These are phyloP conservation scores for Nyssa sinensis DNA, from an alignment of 148 eudicot species.

Conservation along the genomic window DNA sequence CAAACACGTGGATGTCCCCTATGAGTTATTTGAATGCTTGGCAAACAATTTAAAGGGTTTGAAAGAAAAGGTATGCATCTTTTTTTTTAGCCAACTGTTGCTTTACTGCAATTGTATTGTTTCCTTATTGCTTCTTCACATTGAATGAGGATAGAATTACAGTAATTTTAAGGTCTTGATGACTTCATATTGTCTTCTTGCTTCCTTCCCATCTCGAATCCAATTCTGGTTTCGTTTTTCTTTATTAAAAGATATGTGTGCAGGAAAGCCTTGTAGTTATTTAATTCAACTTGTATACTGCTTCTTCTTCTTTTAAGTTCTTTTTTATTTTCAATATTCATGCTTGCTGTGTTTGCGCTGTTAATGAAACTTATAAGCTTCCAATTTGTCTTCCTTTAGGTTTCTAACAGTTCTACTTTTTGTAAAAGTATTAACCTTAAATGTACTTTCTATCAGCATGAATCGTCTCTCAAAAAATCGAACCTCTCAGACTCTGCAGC, in stretches of 20 bases:
- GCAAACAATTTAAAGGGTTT: slow-evolving; percentile 26
- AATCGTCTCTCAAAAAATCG: slow-evolving; percentile 21
- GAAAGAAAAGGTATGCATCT: slow-evolving; percentile 43
- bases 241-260: background rate
- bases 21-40: slow-evolving; percentile 16
- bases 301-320: background rate
- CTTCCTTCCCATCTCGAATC: background rate
- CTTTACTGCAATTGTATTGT: background rate
- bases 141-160: slow-evolving; percentile 2
- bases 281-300: background rate
- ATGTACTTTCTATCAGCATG: slow-evolving; percentile 41
- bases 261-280: background rate
- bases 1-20: slow-evolving; percentile 34
- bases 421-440: background rate
- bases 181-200: background rate
- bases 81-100: background rate
- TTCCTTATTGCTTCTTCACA: background rate
- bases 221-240: background rate
- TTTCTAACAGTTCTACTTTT: background rate
- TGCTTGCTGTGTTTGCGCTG: background rate
- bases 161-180: too few species aligned
- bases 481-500: slow-evolving; percentile 25
- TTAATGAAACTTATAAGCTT: background rate
- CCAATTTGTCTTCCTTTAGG: background rate
- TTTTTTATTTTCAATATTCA: too few species aligned